Evolutionary conservation across 352 stramenopile species (phyloP).

Genomic region (Globisporangium megalacanthum): DNA sequence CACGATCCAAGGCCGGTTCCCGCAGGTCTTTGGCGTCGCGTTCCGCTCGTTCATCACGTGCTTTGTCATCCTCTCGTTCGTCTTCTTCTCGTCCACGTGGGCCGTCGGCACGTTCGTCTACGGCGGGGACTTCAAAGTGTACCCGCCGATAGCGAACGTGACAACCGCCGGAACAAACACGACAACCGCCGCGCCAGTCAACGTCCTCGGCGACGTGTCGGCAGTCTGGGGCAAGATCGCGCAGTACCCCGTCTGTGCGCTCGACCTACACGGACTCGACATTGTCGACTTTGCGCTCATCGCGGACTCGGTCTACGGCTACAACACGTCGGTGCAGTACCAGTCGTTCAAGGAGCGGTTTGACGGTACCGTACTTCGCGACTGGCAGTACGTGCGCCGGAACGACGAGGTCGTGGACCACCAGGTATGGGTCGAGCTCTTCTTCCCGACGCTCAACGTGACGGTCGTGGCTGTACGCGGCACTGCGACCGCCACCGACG

Average conservation of each 20-base stretch:
- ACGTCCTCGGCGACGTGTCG: conserved; percentile 24
- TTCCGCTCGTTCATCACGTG: conserved; percentile 85
- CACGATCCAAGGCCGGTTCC: conserved; percentile 80
- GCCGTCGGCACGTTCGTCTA: conserved; percentile 85
- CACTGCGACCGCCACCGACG: conserved; percentile 77
- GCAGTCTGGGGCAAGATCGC: conserved; percentile 46
- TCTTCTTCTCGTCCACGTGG: conserved; percentile 87
- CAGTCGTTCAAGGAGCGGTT: conserved; percentile 78
- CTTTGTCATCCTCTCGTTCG: conserved; percentile 79
- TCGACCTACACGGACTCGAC: conserved; percentile 52
- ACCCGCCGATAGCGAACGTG: conserved; percentile 34
- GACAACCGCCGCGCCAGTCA: conserved; percentile 2
- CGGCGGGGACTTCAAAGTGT: conserved; percentile 76
- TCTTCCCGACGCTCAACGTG: conserved; percentile 79
- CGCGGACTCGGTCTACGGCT: conserved; percentile 74
- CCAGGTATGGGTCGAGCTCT: conserved; percentile 84
- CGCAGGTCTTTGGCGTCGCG: conserved; percentile 74
- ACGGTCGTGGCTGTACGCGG: conserved; percentile 80
- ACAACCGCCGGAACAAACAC: too few relatives aligned
- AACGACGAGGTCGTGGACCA: conserved; percentile 62
- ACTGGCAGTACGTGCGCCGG: conserved; percentile 72
- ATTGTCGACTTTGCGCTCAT: conserved; percentile 87
- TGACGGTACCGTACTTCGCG: conserved; percentile 61
- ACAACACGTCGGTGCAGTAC: conserved; percentile 69
- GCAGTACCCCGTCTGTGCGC: conserved; percentile 74